phyloP scores from a whole-genome alignment of 2,329 filamentous ascomycete genomes.

The Beauveria australis region DNA sequence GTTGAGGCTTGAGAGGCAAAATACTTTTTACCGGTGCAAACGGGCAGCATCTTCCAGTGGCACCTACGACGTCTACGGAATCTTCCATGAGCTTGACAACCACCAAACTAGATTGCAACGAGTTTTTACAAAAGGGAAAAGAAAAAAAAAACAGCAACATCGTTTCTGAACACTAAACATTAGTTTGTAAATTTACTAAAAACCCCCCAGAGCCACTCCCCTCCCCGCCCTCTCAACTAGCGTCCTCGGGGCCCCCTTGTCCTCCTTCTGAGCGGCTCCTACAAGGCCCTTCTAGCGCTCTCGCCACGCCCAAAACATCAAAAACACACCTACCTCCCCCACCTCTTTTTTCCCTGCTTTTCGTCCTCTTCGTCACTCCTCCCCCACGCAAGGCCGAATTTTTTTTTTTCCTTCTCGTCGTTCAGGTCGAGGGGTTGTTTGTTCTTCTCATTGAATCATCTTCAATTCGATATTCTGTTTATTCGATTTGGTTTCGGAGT shows the following conservation, averaged over 20 bases:
- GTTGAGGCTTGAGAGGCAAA: no score
- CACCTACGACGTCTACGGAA: not conserved
- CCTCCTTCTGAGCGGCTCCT: not conserved
- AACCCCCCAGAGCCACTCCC: not conserved
- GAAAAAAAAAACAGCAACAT: not conserved
- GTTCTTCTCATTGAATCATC: not conserved
- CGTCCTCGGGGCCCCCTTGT: not conserved
- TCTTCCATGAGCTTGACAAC: not conserved
- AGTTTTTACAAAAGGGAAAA: no score
- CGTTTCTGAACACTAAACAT: no score
- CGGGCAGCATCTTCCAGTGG: not conserved
- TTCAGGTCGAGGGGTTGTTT: constrained; percentile 4
- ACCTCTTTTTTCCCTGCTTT: not conserved
- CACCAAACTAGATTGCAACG: no score
- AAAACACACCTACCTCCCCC: constrained; percentile 6
- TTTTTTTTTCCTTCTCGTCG: not conserved
- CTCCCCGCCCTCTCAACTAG: not conserved
- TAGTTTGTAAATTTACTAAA: not conserved
- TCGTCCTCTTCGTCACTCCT: not conserved
- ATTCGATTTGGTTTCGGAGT: not conserved
- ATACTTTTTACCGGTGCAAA: no score
- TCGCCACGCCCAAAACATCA: constrained; percentile 1
- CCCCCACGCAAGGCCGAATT: not conserved
- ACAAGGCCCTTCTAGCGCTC: not conserved
- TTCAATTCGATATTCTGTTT: not conserved